Conservation (phyloP, 2,329 filamentous ascomycete species). For the Hypoxylon sp. region DNA sequence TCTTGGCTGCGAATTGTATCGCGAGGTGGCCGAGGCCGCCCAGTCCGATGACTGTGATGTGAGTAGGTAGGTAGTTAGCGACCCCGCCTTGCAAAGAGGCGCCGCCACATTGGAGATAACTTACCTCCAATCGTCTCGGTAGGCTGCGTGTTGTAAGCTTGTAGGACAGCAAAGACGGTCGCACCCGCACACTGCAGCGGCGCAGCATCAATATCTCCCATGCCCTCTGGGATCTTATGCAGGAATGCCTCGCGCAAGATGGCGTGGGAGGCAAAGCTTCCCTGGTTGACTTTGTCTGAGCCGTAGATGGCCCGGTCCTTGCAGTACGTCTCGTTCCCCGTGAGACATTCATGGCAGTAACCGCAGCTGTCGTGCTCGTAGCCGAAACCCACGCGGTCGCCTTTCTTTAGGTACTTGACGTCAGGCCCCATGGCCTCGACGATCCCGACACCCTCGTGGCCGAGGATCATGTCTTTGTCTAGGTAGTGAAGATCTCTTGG, state of each 20-base stretch:
- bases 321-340: conserved; percentile 63
- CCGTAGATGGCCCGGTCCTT: conserved; percentile 61
- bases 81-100: neutral
- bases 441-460: conserved; percentile 67
- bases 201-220: conserved; percentile 63
- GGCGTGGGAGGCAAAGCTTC: conserved; percentile 62
- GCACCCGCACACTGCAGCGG: conserved; percentile 68
- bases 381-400: conserved; percentile 66
- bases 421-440: conserved; percentile 60
- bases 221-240: conserved; percentile 63
- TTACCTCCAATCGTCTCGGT: conserved; percentile 52
- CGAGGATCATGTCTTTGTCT: conserved; percentile 58
- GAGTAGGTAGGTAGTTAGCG: conserved; percentile 21
- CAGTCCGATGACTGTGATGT: conserved; percentile 68
- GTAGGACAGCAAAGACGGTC: conserved; percentile 59
- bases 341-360: conserved; percentile 62
- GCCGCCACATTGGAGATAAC: neutral
- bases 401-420: conserved; percentile 58
- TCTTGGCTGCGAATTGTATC: conserved; percentile 77
- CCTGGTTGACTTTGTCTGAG: conserved; percentile 61
- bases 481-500: conserved; percentile 54
- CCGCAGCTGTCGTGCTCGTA: conserved; percentile 61
- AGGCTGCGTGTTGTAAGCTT: conserved; percentile 50
- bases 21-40: conserved; percentile 77
- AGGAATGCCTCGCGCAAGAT: conserved; percentile 65